A percentile compares a stretch with the other conserved stretches of the same genome.
phyloP scores from a whole-genome alignment of 768 basidiomycete genomes.

The Boletus edulis region DNA sequence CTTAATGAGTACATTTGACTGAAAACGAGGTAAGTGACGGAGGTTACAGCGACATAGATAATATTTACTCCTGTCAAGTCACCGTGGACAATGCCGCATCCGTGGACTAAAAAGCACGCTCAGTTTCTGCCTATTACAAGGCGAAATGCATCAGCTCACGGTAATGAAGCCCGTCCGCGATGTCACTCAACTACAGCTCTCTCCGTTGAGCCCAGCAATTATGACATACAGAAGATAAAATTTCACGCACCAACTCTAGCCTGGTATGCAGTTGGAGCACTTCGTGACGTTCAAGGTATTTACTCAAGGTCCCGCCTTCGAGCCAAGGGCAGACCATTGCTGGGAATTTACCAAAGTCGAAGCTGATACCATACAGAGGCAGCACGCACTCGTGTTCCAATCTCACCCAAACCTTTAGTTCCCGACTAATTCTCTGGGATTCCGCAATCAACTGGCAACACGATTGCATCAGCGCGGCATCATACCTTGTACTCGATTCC shows the following conservation, averaged over 20 bases:
- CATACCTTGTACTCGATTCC: constrained; percentile 14
- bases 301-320: constrained; percentile 27
- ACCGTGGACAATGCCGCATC: constrained; percentile 38
- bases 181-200: constrained; percentile 10
- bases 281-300: constrained; percentile 19
- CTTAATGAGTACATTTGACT: constrained; percentile 39
- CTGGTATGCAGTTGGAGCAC: constrained; percentile 1
- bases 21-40: not conserved
- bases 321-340: constrained; percentile 37
- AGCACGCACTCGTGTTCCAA: constrained; percentile 29
- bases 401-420: constrained; percentile 24
- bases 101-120: constrained; percentile 10
- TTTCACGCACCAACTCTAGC: constrained; percentile 17
- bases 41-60: not conserved
- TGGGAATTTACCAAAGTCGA: constrained; percentile 29
- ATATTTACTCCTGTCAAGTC: constrained; percentile 42
- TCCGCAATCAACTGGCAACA: not conserved
- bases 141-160: constrained; percentile 2
- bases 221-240: not conserved
- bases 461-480: not conserved
- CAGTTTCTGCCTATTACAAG: not conserved
- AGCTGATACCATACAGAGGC: constrained; percentile 27
- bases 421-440: constrained; percentile 12
- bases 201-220: not conserved
- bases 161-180: constrained; percentile 24